Conservation (phyloP, 345 rosid species). For the Lepidium aucheri region DNA sequence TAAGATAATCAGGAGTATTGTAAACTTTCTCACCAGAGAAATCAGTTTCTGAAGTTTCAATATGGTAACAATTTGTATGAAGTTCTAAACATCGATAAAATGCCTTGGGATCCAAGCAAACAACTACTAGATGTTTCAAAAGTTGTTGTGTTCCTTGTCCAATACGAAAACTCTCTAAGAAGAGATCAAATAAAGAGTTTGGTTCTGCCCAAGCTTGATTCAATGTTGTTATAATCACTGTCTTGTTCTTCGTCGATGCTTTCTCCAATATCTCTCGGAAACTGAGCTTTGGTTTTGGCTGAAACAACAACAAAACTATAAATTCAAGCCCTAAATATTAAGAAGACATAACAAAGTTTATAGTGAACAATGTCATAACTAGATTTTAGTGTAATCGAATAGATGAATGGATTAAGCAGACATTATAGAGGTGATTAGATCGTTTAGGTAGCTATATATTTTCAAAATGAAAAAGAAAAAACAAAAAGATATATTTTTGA, state of each 20-base stretch:
- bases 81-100: conserved; percentile 34
- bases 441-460: no score
- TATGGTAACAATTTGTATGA: conserved; percentile 39
- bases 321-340: background rate
- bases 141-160: conserved; percentile 43
- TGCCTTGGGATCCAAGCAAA: conserved; percentile 51
- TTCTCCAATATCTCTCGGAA: conserved; percentile 17
- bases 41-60: conserved; percentile 27
- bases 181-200: conserved; percentile 51
- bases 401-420: no score
- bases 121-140: conserved; percentile 44
- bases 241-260: conserved; percentile 30
- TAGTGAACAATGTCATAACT: no score
- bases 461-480: no score
- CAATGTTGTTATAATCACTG: conserved; percentile 56
- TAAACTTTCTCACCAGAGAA: conserved; percentile 43
- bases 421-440: no score
- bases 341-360: no score
- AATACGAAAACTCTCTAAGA: conserved; percentile 47
- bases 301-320: background rate
- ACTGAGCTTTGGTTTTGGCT: conserved; percentile 10
- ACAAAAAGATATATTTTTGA: no score
- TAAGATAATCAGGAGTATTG: conserved; percentile 47
- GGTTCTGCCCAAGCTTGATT: conserved; percentile 69
- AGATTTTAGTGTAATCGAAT: no score